phyloP scores from a whole-genome alignment of 495 filamentous ascomycete species.

The Tuber umbilicatum region DNA sequence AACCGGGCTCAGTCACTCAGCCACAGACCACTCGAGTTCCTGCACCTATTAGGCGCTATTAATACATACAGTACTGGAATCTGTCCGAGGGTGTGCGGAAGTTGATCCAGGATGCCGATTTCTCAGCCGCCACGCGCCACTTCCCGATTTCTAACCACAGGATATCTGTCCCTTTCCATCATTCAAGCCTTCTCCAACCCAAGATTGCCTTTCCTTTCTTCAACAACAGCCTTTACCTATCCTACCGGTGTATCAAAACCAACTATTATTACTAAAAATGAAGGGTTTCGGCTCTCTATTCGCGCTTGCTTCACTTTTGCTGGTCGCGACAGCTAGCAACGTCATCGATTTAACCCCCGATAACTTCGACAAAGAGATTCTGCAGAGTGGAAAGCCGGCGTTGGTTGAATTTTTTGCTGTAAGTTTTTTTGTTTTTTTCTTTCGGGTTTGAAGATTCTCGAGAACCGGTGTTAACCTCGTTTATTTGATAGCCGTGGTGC shows the following conservation, averaged over 20 bases:
- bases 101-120: not conserved
- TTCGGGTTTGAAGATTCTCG: not conserved
- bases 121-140: slow-evolving; percentile 1
- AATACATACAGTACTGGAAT: not conserved
- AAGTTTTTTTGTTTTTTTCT: slow-evolving; percentile 8
- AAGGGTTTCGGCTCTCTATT: slow-evolving; percentile 39
- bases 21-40: not conserved
- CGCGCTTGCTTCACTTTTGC: slow-evolving; percentile 30
- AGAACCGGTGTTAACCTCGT: slow-evolving; percentile 16
- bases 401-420: slow-evolving; percentile 94
- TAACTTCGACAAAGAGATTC: slow-evolving; percentile 85
- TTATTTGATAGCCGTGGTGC: slow-evolving; percentile 67
- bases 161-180: not conserved
- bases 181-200: not conserved
- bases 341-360: slow-evolving; percentile 79
- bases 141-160: not conserved
- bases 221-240: not conserved
- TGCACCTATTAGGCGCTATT: not conserved
- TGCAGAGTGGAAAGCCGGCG: slow-evolving; percentile 88
- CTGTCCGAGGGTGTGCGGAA: not conserved
- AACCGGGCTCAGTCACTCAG: not conserved
- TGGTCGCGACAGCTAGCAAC: slow-evolving; percentile 37
- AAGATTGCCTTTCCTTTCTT: not conserved
- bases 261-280: slow-evolving; percentile 17
- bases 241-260: not conserved